Evolutionary conservation across 2,329 filamentous ascomycete species (phyloP).

Genomic region (Trichoderma atroviride): DNA sequence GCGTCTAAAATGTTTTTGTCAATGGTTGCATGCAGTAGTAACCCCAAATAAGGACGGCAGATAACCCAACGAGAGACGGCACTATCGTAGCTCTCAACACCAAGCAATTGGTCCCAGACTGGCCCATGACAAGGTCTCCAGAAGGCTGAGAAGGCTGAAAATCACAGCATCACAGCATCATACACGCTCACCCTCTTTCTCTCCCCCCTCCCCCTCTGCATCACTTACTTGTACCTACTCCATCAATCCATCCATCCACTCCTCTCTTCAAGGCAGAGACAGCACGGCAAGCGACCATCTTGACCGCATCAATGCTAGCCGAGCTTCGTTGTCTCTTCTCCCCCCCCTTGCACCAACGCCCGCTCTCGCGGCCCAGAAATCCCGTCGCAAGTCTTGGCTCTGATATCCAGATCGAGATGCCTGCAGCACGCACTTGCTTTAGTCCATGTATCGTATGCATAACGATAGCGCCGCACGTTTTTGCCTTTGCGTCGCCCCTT

Average conservation of each 20-base stretch:
- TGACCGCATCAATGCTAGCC: conserved; percentile 25
- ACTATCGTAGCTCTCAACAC: neutral
- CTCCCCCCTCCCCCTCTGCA: neutral
- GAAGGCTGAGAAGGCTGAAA: neutral
- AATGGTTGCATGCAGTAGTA: neutral
- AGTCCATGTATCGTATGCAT: conserved; percentile 25
- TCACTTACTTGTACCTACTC: neutral
- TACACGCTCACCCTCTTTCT: neutral
- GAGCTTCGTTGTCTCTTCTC: conserved; percentile 11
- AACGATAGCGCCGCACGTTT: conserved; percentile 25
- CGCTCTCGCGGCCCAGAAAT: neutral
- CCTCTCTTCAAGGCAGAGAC: neutral
- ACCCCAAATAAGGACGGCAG: neutral
- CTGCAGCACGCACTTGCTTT: conserved; percentile 25
- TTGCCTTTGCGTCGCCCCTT: neutral
- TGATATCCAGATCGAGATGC: conserved; percentile 26
- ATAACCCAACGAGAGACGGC: neutral
- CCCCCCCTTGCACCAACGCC: neutral
- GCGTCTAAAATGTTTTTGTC: neutral
- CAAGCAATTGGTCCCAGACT: neutral
- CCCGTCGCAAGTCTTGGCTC: conserved; percentile 4
- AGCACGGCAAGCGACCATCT: neutral
- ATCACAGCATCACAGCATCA: neutral
- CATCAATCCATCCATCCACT: neutral
- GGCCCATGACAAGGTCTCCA: neutral